phyloP scores from a whole-genome alignment of 1,139 yeast species.

The Pichia sp. region DNA sequence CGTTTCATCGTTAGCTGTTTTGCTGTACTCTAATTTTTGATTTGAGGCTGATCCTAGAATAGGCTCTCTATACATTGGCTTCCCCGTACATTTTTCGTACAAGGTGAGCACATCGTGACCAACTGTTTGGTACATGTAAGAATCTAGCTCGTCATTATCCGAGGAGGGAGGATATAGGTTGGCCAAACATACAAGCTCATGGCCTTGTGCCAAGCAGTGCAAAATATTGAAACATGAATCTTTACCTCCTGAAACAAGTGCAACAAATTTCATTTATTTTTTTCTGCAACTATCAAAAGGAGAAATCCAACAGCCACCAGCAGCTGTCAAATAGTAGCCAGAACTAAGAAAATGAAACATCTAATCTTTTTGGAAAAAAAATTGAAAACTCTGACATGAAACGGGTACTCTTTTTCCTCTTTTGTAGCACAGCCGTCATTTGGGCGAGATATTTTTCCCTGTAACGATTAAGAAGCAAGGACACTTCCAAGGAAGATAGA shows the following conservation, averaged over 20 bases:
- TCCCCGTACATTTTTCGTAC: constrained; percentile 66
- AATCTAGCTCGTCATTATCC: constrained; percentile 67
- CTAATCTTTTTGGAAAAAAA: neutral
- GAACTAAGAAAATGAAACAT: too few species aligned
- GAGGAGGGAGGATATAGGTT: constrained; percentile 77
- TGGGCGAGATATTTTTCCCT: neutral
- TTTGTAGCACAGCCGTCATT: neutral
- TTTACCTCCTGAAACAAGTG: constrained; percentile 91
- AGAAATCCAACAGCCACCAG: neutral
- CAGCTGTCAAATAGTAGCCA: too few species aligned
- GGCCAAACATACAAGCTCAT: constrained; percentile 77
- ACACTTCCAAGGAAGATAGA: too few species aligned
- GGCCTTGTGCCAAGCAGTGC: constrained; percentile 79
- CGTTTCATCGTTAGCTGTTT: constrained; percentile 72
- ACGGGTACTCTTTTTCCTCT: neutral
- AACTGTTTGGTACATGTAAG: constrained; percentile 98
- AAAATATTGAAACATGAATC: constrained; percentile 88
- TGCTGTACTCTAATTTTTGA: constrained; percentile 61
- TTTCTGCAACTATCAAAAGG: neutral
- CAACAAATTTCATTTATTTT: constrained; percentile 94
- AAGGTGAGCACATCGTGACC: constrained; percentile 75
- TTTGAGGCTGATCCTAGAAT: constrained; percentile 63
- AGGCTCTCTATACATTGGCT: constrained; percentile 72
- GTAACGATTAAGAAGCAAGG: neutral
- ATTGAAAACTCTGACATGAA: neutral